Base-by-base conservation (phyloP, 768 basidiomycete species). In the Pulveroboletus sp. region DNA sequence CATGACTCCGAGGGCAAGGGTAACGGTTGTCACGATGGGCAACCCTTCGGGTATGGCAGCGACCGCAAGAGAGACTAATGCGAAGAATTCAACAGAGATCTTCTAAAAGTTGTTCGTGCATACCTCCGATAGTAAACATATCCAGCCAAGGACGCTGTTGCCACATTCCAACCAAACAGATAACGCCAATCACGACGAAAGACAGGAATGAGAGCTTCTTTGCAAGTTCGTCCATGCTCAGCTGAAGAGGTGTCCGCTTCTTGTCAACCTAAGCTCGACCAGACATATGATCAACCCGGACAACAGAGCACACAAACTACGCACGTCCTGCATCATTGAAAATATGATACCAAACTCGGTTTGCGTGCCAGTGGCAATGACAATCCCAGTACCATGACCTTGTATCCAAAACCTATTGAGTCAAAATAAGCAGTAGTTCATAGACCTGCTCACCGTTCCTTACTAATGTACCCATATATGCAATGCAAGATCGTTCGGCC, bases 51-150 rank as follows among this genome's bases (percentile, higher is more conserved):
- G 94, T 55, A 98, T 98, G 39, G 94, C 94, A 48, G 94, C 94
- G n/a, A 98, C 94, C 28, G 94, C 94, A 53, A 98, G 80, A 2
- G 94, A 98, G 3, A 98, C 94, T 96, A 49, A 42, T 46, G 49
- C 64, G 3, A 58, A 54, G 52, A 18, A 28, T 48, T 57, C 45
- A 57, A 43, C 18, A 52, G 17, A 56, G 27, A 17, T 27, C 28
- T 9, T 8, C 8, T 5, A 11, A 50, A 12, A 21, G 30, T 35
- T 5, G 5, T 26, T 14, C 24, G 31, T 28, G 67, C 82, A 46
- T 60, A 94, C 93, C 93, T 74, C 94, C 94, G 54, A 98, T 98
- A 8, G 94, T 98, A 64, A 98, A 97, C 95, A 97, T 98, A 41
- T 95, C 94, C 10, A 97, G 71, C 94, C 93, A 96, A 9, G 86